Conservation (phyloP, 306 rosid species). For the Heteromeles arbutifolia region DNA sequence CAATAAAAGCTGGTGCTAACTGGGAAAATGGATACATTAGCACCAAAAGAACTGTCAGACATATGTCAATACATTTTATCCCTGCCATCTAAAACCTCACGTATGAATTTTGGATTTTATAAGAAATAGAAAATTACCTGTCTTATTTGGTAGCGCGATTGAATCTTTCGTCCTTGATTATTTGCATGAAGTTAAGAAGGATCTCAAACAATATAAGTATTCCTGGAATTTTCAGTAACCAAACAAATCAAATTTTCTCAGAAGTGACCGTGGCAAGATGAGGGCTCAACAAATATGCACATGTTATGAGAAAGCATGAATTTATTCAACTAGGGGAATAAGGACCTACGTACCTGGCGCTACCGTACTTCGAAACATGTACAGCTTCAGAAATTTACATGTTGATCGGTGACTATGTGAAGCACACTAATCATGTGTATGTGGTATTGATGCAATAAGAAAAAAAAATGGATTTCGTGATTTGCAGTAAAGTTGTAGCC, state of each 20-base stretch:
- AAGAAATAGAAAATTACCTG: conserved; percentile 29
- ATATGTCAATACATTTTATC: background rate
- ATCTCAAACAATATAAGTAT: no score
- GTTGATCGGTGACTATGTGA: no score
- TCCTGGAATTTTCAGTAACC: background rate
- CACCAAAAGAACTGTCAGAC: background rate
- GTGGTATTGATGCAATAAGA: background rate
- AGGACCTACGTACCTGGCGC: no score
- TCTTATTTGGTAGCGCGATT: conserved; percentile 31
- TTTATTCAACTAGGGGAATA: no score
- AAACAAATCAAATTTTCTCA: background rate
- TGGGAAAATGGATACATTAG: no score
- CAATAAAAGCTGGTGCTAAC: background rate
- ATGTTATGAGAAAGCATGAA: background rate
- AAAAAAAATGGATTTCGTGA: background rate
- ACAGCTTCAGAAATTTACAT: no score
- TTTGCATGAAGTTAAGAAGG: conserved; percentile 22
- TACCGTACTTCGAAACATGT: no score
- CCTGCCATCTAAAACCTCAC: background rate
- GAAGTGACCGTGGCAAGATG: background rate
- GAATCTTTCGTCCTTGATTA: conserved; percentile 51
- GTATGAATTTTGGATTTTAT: background rate
- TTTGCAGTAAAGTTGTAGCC: background rate
- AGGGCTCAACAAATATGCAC: background rate
- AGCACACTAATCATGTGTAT: no score